These are phyloP conservation scores for Serendipita sp. DNA, from an alignment of 768 basidiomycete species.

Conservation along the genomic window DNA sequence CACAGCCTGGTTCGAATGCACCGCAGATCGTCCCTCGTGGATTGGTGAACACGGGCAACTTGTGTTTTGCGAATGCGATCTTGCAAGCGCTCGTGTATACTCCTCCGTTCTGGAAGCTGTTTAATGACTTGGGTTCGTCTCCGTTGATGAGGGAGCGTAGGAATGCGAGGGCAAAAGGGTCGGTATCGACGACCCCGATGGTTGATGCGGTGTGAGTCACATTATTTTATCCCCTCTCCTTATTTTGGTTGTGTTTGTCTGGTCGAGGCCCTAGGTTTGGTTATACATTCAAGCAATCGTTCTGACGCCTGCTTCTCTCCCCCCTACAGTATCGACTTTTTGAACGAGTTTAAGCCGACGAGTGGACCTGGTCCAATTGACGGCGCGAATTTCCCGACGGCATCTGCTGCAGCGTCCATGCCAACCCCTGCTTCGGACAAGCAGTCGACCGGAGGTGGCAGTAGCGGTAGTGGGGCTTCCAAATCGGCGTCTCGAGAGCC, in stretches of 20 bases:
- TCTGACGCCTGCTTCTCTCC: slow-evolving; percentile 3
- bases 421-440: slow-evolving; percentile 17
- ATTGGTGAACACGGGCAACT: slow-evolving; percentile 85
- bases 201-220: slow-evolving; percentile 29
- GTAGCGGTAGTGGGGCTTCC: slow-evolving; percentile 18
- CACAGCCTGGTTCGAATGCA: slow-evolving; percentile 9
- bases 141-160: slow-evolving; percentile 5
- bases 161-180: not conserved
- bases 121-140: slow-evolving; percentile 51
- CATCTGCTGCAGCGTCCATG: slow-evolving; percentile 21
- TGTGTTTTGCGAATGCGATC: slow-evolving; percentile 95
- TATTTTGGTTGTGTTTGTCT: too few relatives aligned
- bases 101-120: slow-evolving; percentile 67
- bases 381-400: slow-evolving; percentile 11
- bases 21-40: slow-evolving; percentile 52
- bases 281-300: not conserved
- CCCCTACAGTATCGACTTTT: slow-evolving; percentile 16
- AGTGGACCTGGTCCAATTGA: not conserved
- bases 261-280: not conserved
- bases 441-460: slow-evolving; percentile 24
- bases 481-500: not conserved
- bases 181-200: slow-evolving; percentile 11
- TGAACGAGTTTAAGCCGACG: slow-evolving; percentile 22
- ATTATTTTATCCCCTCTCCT: not conserved
- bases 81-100: slow-evolving; percentile 84